Evolutionary conservation across 345 rosid species (phyloP), one percentile per base, ranked within the genome.

Genomic region (Lepidium sativum): DNA sequence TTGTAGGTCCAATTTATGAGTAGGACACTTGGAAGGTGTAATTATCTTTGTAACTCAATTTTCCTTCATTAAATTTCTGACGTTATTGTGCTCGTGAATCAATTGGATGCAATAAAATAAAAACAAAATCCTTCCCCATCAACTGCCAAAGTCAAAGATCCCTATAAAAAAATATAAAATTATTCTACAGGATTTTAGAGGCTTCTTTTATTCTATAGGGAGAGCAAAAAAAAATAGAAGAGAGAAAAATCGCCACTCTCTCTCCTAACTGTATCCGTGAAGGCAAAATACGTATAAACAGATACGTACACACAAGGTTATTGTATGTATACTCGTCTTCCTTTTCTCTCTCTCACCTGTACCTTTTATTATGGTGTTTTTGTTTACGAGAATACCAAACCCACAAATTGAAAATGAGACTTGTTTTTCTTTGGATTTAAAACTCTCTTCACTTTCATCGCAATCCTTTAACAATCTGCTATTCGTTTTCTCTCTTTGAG

Each of bases 191-290:
- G 62, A 42, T 34, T 60, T 60, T 31, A 45, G 69, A 63, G 63
- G 9, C 74, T 70, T 71, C 56, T 71, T 57, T 71, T 63, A 38
- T 71, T 49, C 52, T 31, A 12, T n/a, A 58, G 23, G 4, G 16
- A 40, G 18, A 27, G 10, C 0, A 4, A 45, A 8, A 9, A 61
- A 4, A 13, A 21, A 9, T 6, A 16, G 12, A 12, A 35, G 9
- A 8, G 0, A 17, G 9, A 31, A 52, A 29, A 49, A 32, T 65
- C 32, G 60, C 51, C 76, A 10, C 64, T 64, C 66, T 64, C 70
- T 72, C 66, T 66, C 77, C 33, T 60, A 65, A 65, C 76, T 59
- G 76, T 72, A 66, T 66, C 77, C 77, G 67, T 66, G 77, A 71
- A 49, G 53, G 75, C 65, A 49, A 60, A 60, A 71, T 56, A 64